A percentile compares a stretch with the other conserved stretches of the same genome.
Conservation (phyloP, 2,329 filamentous ascomycete species). For the Plenodomus tracheiphilus region DNA sequence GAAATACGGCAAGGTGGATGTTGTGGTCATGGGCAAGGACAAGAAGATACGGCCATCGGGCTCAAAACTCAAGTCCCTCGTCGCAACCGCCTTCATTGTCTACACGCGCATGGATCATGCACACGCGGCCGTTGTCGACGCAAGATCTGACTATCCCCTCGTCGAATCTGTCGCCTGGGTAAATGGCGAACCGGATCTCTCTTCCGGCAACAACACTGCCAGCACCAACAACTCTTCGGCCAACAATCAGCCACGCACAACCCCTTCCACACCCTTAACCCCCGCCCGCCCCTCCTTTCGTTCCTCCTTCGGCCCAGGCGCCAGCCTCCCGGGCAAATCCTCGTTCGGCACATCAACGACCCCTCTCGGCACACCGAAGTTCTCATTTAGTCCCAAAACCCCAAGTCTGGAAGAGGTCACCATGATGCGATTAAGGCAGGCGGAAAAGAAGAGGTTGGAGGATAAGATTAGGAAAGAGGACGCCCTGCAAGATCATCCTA, state of each 20-base stretch:
- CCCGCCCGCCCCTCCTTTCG: not conserved
- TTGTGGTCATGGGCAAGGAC: constrained; percentile 58
- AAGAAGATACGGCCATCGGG: constrained; percentile 56
- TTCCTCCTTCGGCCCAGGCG: not conserved
- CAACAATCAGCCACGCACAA: too few relatives aligned
- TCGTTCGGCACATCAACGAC: too few relatives aligned
- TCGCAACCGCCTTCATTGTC: constrained; percentile 59
- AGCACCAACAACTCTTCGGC: too few relatives aligned
- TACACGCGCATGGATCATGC: constrained; percentile 62
- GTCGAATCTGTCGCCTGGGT: constrained; percentile 62
- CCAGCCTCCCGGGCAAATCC: not conserved
- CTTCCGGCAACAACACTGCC: too few relatives aligned
- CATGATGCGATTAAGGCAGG: constrained; percentile 50
- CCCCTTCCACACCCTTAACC: constrained; percentile 16
- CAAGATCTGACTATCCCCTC: constrained; percentile 50
- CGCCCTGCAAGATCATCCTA: too few relatives aligned
- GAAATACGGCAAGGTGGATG: constrained; percentile 61
- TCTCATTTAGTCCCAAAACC: constrained; percentile 47
- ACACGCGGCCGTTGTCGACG: constrained; percentile 59
- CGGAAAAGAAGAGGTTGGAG: constrained; percentile 49
- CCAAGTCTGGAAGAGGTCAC: constrained; percentile 47
- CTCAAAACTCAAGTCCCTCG: constrained; percentile 54
- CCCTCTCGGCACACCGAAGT: constrained; percentile 43
- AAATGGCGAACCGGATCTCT: constrained; percentile 56
- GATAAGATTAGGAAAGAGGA: constrained; percentile 50